Percentiles rank a stretch among this genome's conserved stretches.
These are phyloP conservation scores for Aspergillus versicolor DNA, from an alignment of 2,329 filamentous ascomycete species.

Conservation along the genomic window DNA sequence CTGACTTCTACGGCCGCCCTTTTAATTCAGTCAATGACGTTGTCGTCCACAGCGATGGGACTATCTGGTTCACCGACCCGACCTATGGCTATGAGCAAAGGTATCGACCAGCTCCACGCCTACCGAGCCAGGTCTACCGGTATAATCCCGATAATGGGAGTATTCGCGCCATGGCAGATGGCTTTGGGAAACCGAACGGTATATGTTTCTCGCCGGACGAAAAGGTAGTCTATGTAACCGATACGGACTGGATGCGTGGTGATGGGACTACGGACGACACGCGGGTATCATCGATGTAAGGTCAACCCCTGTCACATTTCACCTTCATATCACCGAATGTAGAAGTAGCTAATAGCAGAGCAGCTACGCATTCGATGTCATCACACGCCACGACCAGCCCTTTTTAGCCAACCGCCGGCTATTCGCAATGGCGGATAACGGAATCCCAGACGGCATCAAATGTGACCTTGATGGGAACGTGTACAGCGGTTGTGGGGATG, in stretches of 20 bases:
- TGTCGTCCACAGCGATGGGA: conserved; percentile 32
- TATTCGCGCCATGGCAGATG: conserved; percentile 39
- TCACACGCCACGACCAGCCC: conserved; percentile 30
- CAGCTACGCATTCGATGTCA: conserved; percentile 52
- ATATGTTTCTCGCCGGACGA: conserved; percentile 44
- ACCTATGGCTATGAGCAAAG: conserved; percentile 38
- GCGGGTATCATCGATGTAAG: conserved; percentile 28
- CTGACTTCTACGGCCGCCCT: conserved; percentile 36
- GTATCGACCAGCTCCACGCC: conserved; percentile 31
- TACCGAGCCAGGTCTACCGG: conserved; percentile 41
- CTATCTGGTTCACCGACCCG: conserved; percentile 43
- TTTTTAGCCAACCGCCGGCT: conserved; percentile 52
- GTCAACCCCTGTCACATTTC: conserved; percentile 7
- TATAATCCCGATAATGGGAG: conserved; percentile 35
- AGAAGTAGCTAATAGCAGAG: neutral
- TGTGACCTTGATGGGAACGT: conserved; percentile 56
- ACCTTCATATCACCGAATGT: neutral
- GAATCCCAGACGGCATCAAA: conserved; percentile 50
- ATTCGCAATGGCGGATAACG: conserved; percentile 52
- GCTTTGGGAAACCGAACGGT: conserved; percentile 43
- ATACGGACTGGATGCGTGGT: conserved; percentile 35
- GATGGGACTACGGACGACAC: conserved; percentile 19
- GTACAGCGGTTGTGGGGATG: conserved; percentile 56
- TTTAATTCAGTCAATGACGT: conserved; percentile 44
- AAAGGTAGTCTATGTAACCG: conserved; percentile 41